Percentiles rank a stretch among this genome's conserved stretches.
Evolutionary conservation across 169 alveolate species (phyloP).

Genomic region (Besnoitia besnoiti): DNA sequence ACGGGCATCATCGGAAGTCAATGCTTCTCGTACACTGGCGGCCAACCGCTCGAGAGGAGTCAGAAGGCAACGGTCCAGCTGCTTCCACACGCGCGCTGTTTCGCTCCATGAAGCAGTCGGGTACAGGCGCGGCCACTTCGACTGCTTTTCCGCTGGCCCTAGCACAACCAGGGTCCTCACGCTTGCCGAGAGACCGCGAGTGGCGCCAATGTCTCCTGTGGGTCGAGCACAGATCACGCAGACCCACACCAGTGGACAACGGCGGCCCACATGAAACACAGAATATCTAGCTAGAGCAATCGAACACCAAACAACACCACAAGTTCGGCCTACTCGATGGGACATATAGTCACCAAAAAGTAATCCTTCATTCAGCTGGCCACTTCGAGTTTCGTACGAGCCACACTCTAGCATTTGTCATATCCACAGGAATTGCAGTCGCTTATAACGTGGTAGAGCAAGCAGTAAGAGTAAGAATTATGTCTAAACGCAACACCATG

Average conservation of each 20-base stretch:
- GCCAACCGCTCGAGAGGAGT: slow-evolving; percentile 11
- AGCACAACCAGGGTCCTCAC: not conserved
- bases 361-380: too few species aligned
- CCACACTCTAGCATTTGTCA: too few species aligned
- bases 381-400: too few species aligned
- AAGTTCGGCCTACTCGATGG: too few species aligned
- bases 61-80: not conserved
- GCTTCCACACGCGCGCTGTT: not conserved
- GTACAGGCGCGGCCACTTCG: not conserved
- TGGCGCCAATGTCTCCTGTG: not conserved
- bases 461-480: too few species aligned
- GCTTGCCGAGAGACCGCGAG: not conserved
- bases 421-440: too few species aligned
- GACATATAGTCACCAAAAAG: too few species aligned
- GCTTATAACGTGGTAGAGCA: too few species aligned
- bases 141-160: not conserved
- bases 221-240: not conserved
- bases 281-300: too few species aligned
- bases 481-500: too few species aligned
- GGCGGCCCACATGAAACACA: not conserved
- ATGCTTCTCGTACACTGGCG: not conserved
- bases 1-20: too few species aligned
- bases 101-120: not conserved
- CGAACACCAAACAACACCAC: too few species aligned
- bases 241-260: not conserved